These are phyloP conservation scores for Euryodendron excelsum DNA, from an alignment of 148 eudicot genomes.

Conservation along the genomic window DNA sequence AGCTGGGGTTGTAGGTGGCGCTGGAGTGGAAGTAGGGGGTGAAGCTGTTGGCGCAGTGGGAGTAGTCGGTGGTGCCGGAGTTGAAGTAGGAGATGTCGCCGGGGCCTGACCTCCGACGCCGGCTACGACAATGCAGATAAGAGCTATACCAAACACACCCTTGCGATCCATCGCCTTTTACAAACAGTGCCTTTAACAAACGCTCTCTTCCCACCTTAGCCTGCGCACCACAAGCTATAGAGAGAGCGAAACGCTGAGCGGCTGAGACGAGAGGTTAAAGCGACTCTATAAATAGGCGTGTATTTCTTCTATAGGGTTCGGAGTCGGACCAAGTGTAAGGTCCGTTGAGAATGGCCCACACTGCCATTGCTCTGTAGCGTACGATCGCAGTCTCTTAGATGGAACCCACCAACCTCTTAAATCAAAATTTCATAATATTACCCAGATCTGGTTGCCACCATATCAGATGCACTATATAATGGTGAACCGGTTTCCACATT, in stretches of 20 bases:
- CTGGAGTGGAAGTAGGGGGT: constrained; percentile 14
- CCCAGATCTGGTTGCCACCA: no score
- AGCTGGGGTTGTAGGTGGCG: constrained; percentile 21
- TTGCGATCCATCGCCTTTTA: constrained; percentile 19
- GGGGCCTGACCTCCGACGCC: constrained; percentile 38
- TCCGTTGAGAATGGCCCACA: not conserved
- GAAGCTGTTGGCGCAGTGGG: constrained; percentile 7
- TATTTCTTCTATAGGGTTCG: not conserved
- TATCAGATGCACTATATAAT: no score
- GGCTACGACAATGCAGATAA: constrained; percentile 38
- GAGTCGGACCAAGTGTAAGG: not conserved
- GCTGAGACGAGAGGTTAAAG: not conserved
- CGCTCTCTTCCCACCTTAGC: not conserved
- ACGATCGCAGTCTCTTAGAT: not conserved
- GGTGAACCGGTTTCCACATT: not conserved
- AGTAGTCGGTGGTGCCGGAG: constrained; percentile 23
- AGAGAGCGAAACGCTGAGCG: not conserved
- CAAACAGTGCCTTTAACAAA: not conserved
- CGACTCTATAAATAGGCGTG: constrained; percentile 5
- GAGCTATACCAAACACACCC: not conserved
- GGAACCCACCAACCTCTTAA: not conserved
- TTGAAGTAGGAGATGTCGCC: constrained; percentile 20
- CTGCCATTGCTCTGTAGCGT: not conserved
- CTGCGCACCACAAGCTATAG: not conserved
- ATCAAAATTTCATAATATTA: no score